These are phyloP conservation scores for Hygrocybe punicea DNA, from an alignment of 768 basidiomycete species.

Conservation along the genomic window DNA sequence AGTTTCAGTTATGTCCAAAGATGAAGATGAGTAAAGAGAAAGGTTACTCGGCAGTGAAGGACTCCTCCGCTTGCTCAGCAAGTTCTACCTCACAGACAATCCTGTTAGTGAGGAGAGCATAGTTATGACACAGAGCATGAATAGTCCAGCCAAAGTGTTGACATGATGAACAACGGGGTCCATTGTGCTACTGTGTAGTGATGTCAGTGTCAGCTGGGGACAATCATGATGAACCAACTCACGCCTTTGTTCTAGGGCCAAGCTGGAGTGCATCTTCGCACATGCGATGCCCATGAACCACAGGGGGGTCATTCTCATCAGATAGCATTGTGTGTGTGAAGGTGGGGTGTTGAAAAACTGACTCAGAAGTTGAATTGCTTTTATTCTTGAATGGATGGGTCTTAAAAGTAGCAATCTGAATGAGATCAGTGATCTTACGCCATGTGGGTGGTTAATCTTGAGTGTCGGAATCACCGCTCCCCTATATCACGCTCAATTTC, in stretches of 20 bases:
- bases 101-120: not conserved
- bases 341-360: too few relatives aligned
- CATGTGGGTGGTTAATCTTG: too few relatives aligned
- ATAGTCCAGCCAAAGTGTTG: not conserved
- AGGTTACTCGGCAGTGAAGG: not conserved
- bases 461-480: too few relatives aligned
- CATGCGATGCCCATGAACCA: too few relatives aligned
- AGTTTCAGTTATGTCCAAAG: too few relatives aligned
- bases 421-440: too few relatives aligned
- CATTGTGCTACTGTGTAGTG: not conserved
- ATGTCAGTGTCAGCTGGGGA: not conserved
- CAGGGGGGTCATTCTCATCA: too few relatives aligned
- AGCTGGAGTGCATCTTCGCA: not conserved
- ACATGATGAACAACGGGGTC: not conserved
- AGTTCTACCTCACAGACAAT: not conserved
- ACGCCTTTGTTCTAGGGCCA: not conserved
- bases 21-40: not conserved
- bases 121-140: not conserved
- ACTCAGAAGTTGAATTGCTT: too few relatives aligned
- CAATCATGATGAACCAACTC: not conserved
- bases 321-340: too few relatives aligned
- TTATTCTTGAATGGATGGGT: too few relatives aligned
- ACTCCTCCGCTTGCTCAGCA: not conserved
- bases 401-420: too few relatives aligned
- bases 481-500: too few relatives aligned